phyloP scores from a whole-genome alignment of 768 basidiomycete genomes.

The Phaffia tasmanica region DNA sequence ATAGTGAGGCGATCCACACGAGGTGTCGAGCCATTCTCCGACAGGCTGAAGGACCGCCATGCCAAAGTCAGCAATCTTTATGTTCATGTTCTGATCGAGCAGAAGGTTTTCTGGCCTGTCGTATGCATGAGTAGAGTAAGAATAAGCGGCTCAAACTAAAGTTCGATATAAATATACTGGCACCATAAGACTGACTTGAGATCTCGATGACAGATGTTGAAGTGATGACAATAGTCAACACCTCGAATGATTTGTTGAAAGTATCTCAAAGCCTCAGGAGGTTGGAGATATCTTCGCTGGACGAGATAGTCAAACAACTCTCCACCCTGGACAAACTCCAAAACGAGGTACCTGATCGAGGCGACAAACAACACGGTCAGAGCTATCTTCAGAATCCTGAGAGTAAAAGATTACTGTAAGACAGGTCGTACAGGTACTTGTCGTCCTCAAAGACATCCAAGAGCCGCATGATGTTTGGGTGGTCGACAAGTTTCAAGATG shows the following conservation, averaged over 20 bases:
- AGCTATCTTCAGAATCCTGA: neutral
- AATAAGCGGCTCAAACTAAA: constrained; percentile 89
- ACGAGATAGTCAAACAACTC: constrained; percentile 97
- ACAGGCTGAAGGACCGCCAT: constrained; percentile 81
- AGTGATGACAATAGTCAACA: constrained; percentile 80
- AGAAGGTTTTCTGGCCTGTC: constrained; percentile 69
- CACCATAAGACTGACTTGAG: constrained; percentile 83
- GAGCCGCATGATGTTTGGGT: constrained; percentile 89
- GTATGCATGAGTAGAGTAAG: constrained; percentile 46
- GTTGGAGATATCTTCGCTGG: constrained; percentile 77
- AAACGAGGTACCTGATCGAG: constrained; percentile 72
- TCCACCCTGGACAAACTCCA: constrained; percentile 91
- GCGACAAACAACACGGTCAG: neutral
- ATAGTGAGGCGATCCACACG: constrained; percentile 82
- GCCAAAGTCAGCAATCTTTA: constrained; percentile 90
- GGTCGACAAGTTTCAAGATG: constrained; percentile 99
- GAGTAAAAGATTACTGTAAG: neutral
- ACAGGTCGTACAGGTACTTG: constrained; percentile 52
- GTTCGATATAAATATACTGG: constrained; percentile 90
- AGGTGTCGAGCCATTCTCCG: constrained; percentile 72
- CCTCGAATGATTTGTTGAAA: constrained; percentile 95
- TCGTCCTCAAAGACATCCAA: constrained; percentile 93
- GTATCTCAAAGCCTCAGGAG: constrained; percentile 71
- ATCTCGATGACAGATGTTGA: constrained; percentile 91
- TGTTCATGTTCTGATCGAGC: constrained; percentile 75